A percentile compares a stretch with the other conserved stretches of the same genome.
Evolutionary conservation across 805 yeast species (phyloP).

Genomic region (Candida dajiaensis): DNA sequence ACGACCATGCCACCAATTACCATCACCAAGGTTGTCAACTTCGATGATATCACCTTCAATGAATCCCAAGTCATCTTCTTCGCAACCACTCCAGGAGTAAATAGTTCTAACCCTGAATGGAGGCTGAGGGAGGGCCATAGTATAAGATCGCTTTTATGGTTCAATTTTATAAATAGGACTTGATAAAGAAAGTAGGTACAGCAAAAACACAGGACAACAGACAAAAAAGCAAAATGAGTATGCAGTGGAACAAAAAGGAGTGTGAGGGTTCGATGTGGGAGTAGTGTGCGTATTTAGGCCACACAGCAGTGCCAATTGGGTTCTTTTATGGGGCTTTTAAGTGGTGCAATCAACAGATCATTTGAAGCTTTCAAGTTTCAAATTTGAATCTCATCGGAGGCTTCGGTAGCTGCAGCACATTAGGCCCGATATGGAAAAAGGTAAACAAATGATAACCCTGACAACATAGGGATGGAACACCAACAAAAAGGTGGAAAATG

Average conservation of each 20-base stretch:
- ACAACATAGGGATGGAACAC: neutral
- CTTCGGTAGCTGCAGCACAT: neutral
- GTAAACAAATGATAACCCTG: conserved; percentile 14
- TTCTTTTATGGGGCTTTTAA: neutral
- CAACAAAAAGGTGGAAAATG: neutral
- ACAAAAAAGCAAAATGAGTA: neutral
- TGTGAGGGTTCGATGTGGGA: neutral
- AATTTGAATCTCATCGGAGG: neutral
- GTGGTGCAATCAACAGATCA: neutral
- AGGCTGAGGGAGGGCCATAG: conserved; percentile 30
- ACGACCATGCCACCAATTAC: conserved; percentile 88
- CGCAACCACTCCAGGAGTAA: conserved; percentile 93
- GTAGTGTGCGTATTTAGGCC: neutral
- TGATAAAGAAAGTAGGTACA: neutral
- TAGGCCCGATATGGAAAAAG: conserved; percentile 14
- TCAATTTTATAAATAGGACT: neutral
- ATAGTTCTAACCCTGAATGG: conserved; percentile 78
- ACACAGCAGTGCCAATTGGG: neutral
- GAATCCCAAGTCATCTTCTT: conserved; percentile 85
- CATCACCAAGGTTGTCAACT: conserved; percentile 74
- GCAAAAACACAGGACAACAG: neutral
- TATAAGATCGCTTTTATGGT: neutral
- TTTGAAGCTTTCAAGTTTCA: neutral
- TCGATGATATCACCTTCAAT: conserved; percentile 90
- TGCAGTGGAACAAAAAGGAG: neutral